A percentile compares a stretch with the other conserved stretches of the same genome.
Conservation (phyloP, 768 basidiomycete species). For the Tubosaeta brunneosetosa region DNA sequence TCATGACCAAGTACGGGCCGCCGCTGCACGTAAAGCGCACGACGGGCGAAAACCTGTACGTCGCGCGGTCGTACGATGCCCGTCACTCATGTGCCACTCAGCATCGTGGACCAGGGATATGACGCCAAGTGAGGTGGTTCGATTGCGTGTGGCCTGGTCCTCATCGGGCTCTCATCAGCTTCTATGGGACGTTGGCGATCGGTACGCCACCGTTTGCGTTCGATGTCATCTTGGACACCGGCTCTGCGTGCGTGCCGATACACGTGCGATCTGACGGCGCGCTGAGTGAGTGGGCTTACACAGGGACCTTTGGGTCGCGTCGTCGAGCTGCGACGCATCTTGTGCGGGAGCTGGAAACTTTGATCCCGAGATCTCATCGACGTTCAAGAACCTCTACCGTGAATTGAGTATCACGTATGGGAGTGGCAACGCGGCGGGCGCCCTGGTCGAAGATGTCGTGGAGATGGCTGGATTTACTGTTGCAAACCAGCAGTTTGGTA, state of each 20-base stretch:
- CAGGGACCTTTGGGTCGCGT: conserved; percentile 49
- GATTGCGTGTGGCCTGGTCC: background rate
- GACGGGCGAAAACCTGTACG: background rate
- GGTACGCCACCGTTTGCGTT: conserved; percentile 46
- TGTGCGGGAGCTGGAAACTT: no score
- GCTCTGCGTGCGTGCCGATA: conserved; percentile 32
- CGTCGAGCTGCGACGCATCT: background rate
- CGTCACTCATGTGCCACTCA: conserved; percentile 22
- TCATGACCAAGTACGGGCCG: conserved; percentile 31
- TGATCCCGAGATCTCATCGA: no score
- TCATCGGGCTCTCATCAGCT: conserved; percentile 13
- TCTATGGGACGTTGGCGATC: conserved; percentile 33
- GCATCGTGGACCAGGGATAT: conserved; percentile 50
- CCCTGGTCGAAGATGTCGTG: conserved; percentile 60
- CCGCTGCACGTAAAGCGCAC: no score
- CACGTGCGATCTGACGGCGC: background rate
- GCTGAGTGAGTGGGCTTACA: conserved; percentile 22
- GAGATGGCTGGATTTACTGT: conserved; percentile 63
- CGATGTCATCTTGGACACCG: conserved; percentile 50
- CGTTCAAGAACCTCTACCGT: conserved; percentile 17
- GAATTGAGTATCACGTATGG: conserved; percentile 42
- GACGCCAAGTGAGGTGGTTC: conserved; percentile 50
- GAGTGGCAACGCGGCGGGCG: conserved; percentile 42
- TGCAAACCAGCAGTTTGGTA: conserved; percentile 51
- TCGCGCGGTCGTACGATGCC: background rate